Conservation (phyloP, 305 asterid species). For the Fraxinus velutina region DNA sequence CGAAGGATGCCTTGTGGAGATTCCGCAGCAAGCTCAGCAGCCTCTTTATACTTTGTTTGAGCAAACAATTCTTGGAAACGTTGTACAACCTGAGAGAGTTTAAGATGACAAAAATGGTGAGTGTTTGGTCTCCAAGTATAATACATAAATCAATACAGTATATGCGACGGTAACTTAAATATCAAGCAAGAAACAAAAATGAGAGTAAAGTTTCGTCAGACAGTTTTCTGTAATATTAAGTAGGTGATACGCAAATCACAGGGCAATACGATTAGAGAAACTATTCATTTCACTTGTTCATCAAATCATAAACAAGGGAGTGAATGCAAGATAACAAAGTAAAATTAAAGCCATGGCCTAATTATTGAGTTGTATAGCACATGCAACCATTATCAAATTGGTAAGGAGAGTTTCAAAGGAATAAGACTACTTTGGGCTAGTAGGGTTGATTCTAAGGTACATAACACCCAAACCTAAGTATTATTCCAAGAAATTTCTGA, state of each 20-base stretch:
- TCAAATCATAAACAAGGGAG: slow-evolving; percentile 5
- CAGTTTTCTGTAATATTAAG: background rate
- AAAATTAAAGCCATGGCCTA: background rate
- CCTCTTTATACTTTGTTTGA: slow-evolving; percentile 97
- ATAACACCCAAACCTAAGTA: background rate
- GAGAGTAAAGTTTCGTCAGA: background rate
- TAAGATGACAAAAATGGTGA: slow-evolving; percentile 1
- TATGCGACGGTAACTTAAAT: background rate
- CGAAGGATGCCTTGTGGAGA: slow-evolving; percentile 99
- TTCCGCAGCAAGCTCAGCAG: slow-evolving; percentile 99
- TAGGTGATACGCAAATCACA: background rate
- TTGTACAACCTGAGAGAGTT: slow-evolving; percentile 73
- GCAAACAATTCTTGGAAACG: slow-evolving; percentile 98
- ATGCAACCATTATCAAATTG: background rate
- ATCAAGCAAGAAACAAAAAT: background rate
- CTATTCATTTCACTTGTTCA: background rate
- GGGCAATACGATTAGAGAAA: background rate
- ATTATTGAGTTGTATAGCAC: background rate
- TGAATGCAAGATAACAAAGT: background rate
- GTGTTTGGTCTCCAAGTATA: background rate
- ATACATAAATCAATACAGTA: background rate
- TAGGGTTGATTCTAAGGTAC: background rate
- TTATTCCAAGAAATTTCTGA: background rate
- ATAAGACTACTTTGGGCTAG: background rate
- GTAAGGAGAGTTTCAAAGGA: background rate